phyloP scores from a whole-genome alignment of 179 eudicot genomes.

The Heliamphora pulchella region DNA sequence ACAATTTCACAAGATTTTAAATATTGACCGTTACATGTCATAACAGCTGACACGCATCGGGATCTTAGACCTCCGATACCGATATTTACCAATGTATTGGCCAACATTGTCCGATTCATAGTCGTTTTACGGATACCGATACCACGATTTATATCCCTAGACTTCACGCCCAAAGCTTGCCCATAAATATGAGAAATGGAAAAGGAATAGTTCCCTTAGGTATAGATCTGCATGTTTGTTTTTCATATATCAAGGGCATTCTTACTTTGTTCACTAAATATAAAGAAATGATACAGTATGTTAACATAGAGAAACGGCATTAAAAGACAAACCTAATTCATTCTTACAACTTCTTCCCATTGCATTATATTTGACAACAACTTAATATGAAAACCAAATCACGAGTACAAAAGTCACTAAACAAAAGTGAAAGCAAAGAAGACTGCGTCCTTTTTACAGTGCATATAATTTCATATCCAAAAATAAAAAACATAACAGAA shows the following conservation, averaged over 20 bases:
- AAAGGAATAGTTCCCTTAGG: background rate
- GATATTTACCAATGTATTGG: too few species aligned
- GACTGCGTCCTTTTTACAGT: background rate
- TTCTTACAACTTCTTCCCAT: background rate
- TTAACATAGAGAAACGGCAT: background rate
- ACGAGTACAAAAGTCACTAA: background rate
- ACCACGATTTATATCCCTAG: background rate
- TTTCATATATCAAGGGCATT: background rate
- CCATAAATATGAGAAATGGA: background rate
- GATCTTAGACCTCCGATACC: too few species aligned
- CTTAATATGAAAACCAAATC: too few species aligned
- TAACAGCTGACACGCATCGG: too few species aligned
- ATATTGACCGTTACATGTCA: too few species aligned
- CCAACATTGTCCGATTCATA: too few species aligned
- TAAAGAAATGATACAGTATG: background rate
- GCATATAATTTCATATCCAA: background rate
- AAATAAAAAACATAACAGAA: background rate
- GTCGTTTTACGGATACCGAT: too few species aligned
- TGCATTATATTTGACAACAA: too few species aligned
- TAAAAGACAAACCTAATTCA: too few species aligned
- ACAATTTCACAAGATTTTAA: too few species aligned
- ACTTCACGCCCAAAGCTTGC: background rate
- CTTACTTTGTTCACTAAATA: background rate
- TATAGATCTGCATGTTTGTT: background rate
- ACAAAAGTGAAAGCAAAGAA: background rate